Percentiles rank a stretch among this genome's conserved stretches.
These are phyloP conservation scores for Lachancea waltii DNA, from an alignment of 805 yeast species.

Conservation along the genomic window DNA sequence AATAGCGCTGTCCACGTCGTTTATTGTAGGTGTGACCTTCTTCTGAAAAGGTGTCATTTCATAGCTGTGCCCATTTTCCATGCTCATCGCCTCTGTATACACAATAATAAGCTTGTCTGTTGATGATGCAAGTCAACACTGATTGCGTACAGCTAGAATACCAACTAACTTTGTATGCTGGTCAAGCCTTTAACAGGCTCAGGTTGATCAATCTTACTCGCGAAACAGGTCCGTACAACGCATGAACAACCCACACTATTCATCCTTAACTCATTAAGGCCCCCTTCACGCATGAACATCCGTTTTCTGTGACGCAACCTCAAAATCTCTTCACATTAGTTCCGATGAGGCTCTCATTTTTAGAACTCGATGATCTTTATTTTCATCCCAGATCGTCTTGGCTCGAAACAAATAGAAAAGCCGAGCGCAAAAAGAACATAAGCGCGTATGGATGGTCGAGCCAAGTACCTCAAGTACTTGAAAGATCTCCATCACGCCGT, in stretches of 20 bases:
- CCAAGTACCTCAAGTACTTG: too few relatives aligned
- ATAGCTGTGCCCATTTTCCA: constrained; percentile 2
- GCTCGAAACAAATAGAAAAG: not conserved
- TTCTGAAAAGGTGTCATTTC: constrained; percentile 3
- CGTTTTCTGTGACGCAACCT: constrained; percentile 8
- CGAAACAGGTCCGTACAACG: too few relatives aligned
- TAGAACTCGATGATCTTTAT: not conserved
- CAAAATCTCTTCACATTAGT: constrained; percentile 1
- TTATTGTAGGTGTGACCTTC: too few relatives aligned
- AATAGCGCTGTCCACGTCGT: constrained; percentile 20
- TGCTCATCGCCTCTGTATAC: not conserved
- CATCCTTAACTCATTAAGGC: not conserved
- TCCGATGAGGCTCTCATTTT: not conserved
- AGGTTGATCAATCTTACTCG: too few relatives aligned
- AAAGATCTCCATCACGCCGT: not conserved
- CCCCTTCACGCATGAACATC: constrained; percentile 3
- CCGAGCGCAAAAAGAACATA: too few relatives aligned
- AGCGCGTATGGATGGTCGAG: too few relatives aligned
- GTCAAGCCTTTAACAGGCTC: too few relatives aligned
- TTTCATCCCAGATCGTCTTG: not conserved
- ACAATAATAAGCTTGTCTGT: too few relatives aligned
- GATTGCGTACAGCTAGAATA: too few relatives aligned
- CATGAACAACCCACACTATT: not conserved
- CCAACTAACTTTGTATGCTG: too few relatives aligned
- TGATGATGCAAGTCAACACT: too few relatives aligned